These are phyloP conservation scores for Gnetum montanum DNA, from an alignment of 75 land plant species.

Conservation along the genomic window DNA sequence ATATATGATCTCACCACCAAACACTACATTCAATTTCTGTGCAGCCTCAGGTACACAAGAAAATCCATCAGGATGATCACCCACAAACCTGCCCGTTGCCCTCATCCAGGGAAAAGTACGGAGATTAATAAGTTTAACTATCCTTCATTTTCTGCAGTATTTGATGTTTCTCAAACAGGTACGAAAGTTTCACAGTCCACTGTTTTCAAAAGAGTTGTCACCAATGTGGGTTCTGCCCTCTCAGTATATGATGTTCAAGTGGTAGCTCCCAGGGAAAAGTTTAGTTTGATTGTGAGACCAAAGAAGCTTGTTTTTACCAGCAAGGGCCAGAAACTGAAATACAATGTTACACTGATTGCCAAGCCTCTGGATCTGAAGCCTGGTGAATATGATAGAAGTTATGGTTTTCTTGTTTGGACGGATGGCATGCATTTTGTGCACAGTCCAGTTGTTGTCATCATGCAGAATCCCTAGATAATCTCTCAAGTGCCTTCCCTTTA, in stretches of 20 bases:
- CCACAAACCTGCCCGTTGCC: slow-evolving; percentile 22
- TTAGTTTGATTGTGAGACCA: slow-evolving; percentile 55
- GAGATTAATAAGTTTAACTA: slow-evolving; percentile 74
- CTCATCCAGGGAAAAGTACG: slow-evolving; percentile 21
- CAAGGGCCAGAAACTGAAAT: slow-evolving; percentile 46
- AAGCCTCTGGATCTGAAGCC: slow-evolving; percentile 15
- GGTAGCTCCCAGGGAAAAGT: slow-evolving; percentile 30
- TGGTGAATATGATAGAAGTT: slow-evolving; percentile 25
- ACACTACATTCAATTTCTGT: slow-evolving; percentile 68
- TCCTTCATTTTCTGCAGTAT: slow-evolving; percentile 65
- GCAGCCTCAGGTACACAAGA: slow-evolving; percentile 42
- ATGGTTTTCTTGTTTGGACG: slow-evolving; percentile 5
- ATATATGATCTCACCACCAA: slow-evolving; percentile 41
- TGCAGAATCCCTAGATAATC: slow-evolving; percentile 4
- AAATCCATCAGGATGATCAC: slow-evolving; percentile 52
- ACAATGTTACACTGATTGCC: slow-evolving; percentile 31
- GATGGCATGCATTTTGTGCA: slow-evolving; percentile 8
- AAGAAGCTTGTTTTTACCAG: slow-evolving; percentile 43
- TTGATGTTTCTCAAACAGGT: slow-evolving; percentile 13
- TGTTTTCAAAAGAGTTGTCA: slow-evolving; percentile 52
- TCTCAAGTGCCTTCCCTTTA: no score
- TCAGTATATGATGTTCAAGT: slow-evolving; percentile 40
- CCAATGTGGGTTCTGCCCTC: slow-evolving; percentile 64
- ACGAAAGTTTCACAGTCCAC: slow-evolving; percentile 16
- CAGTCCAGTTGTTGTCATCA: slow-evolving; percentile 1